phyloP scores from a whole-genome alignment of 108 stramenopile species.

The Cyclostephanos invisitatus region DNA sequence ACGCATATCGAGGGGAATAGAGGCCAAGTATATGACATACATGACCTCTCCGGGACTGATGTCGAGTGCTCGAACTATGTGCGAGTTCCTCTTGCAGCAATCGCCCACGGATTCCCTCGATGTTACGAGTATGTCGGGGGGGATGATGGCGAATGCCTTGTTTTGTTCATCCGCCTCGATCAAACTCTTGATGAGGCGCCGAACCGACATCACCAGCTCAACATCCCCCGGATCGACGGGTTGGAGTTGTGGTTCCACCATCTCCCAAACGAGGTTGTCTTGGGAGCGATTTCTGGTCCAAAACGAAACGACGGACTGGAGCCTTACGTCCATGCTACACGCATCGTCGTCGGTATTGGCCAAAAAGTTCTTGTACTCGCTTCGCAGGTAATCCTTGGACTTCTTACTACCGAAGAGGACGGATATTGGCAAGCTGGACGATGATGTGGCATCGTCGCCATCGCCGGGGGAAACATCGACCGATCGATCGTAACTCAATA shows the following conservation, averaged over 20 bases:
- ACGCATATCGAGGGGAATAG: conserved; percentile 48
- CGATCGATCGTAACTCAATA: conserved; percentile 51
- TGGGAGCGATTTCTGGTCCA: conserved; percentile 55
- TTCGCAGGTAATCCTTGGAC: conserved; percentile 51
- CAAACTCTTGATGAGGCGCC: conserved; percentile 16
- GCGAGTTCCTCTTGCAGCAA: conserved; percentile 15
- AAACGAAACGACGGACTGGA: conserved; percentile 50
- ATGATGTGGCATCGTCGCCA: background rate
- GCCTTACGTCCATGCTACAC: conserved; percentile 29
- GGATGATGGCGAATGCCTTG: background rate
- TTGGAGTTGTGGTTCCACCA: conserved; percentile 60
- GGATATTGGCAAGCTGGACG: conserved; percentile 53
- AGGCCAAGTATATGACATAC: conserved; percentile 63
- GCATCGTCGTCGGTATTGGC: conserved; percentile 25
- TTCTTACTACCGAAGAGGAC: conserved; percentile 66
- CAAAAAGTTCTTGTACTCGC: conserved; percentile 53
- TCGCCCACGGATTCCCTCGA: conserved; percentile 1
- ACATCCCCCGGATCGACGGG: conserved; percentile 47
- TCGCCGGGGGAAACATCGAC: background rate
- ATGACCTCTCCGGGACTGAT: conserved; percentile 54
- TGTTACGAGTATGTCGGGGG: background rate
- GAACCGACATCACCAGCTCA: conserved; percentile 32
- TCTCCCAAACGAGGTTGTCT: conserved; percentile 52
- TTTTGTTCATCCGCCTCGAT: conserved; percentile 11
- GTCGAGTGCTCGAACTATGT: conserved; percentile 19